Evolutionary conservation across 2,329 filamentous ascomycete species (phyloP).

Genomic region (Hypoxylon sp.): DNA sequence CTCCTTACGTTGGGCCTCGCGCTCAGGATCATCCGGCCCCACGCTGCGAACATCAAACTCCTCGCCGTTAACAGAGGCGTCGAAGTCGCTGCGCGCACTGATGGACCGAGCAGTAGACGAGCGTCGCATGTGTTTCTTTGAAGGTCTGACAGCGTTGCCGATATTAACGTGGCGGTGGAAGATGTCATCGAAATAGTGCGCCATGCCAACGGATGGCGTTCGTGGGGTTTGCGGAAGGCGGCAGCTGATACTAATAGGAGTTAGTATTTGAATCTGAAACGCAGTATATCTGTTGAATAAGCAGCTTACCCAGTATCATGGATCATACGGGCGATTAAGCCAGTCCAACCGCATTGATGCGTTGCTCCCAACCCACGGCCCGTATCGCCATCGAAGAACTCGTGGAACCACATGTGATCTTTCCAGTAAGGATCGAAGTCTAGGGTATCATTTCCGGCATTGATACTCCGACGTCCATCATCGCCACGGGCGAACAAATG

Average conservation of each 20-base stretch:
- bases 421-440: conserved; percentile 96
- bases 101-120: conserved; percentile 89
- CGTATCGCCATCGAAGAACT: conserved; percentile 95
- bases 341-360: conserved; percentile 98
- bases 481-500: conserved; percentile 90
- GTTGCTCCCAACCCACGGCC: conserved; percentile 91
- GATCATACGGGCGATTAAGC: conserved; percentile 95
- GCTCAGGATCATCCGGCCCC: conserved; percentile 68
- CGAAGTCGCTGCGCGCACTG: conserved; percentile 85
- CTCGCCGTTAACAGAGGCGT: conserved; percentile 64
- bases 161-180: conserved; percentile 71
- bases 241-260: conserved; percentile 78
- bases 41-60: conserved; percentile 64
- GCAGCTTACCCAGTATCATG: conserved; percentile 92
- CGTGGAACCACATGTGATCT: conserved; percentile 94
- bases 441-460: conserved; percentile 85
- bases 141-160: conserved; percentile 57
- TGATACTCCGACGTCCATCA: conserved; percentile 89
- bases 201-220: conserved; percentile 84
- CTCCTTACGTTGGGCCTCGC: conserved; percentile 64
- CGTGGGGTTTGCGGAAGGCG: conserved; percentile 93
- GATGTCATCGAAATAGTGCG: conserved; percentile 96
- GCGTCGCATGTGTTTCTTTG: conserved; percentile 74
- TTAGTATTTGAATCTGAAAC: conserved; percentile 57
- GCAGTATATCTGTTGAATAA: not conserved